Evolutionary conservation across 2,329 filamentous ascomycete species (phyloP).

Genomic region (Eutypa lata): DNA sequence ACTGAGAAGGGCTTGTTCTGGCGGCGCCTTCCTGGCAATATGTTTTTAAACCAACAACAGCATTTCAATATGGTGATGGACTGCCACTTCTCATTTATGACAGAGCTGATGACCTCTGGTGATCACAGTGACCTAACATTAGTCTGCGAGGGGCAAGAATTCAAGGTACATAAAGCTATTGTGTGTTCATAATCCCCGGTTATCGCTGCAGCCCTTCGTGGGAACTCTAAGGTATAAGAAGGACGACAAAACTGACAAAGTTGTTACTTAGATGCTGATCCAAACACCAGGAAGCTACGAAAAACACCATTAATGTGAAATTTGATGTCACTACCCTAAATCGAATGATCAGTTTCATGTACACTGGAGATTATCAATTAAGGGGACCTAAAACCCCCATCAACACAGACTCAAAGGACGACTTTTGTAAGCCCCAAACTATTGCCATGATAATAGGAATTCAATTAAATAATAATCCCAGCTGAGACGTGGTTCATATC

Average conservation of each 20-base stretch:
- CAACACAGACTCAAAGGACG: neutral
- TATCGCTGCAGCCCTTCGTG: constrained; percentile 14
- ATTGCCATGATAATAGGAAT: no score
- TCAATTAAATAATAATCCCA: no score
- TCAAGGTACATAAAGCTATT: constrained; percentile 22
- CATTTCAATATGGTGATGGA: no score
- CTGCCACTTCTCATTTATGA: neutral
- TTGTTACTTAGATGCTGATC: neutral
- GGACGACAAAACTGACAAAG: neutral
- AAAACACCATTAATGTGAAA: constrained; percentile 1
- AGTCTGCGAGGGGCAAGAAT: constrained; percentile 16
- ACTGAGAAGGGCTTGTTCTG: no score
- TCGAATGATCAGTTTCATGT: constrained; percentile 12
- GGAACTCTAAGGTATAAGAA: constrained; percentile 22
- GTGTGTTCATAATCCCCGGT: constrained; percentile 20
- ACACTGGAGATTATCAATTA: constrained; percentile 5
- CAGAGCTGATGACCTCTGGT: constrained; percentile 4
- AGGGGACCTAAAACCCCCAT: neutral
- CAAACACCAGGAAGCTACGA: constrained; percentile 4
- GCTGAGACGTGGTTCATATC: no score
- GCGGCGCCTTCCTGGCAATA: no score
- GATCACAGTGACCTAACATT: constrained; percentile 10
- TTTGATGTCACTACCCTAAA: constrained; percentile 4
- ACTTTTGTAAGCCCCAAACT: no score
- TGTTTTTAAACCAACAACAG: no score